Base-by-base conservation (phyloP, 805 yeast genomes). In the Wilhelminamyces savonicus region DNA sequence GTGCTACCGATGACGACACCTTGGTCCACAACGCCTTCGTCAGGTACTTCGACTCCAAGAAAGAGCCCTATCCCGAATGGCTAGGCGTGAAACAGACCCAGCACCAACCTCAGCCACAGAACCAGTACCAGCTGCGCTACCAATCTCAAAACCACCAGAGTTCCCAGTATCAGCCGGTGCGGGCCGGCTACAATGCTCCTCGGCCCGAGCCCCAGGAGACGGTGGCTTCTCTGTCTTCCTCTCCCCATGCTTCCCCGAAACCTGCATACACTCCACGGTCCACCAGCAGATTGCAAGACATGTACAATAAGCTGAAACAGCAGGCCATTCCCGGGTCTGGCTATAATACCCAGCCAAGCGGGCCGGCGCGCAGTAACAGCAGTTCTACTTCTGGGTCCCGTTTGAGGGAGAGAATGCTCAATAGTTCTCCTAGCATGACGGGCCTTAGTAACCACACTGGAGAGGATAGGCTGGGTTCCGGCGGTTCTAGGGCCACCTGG, bases 21-120 rank as follows among this genome's bases (percentile, higher is more conserved):
- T 48, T 64, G 31, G 55, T 64, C 37, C 69, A 64, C 48, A 54
- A 59, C 36, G 69, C 71, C 3, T 63, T 64, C 36, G 62, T 62
- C 23, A 54, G 53, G 29, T 59, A 56, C 40, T 64, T 47, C 31
- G 66, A 62, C 30, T 16, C 41, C 5, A 44, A 43, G 13, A 39
- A 45, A 21, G 46, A 50, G 28, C 52, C 58, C n/a, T 64, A 56
- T 31, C 71, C 71, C 15, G 69, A 62, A 17, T 64, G 71, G 71
- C 48, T 64, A 20, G 71, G 69, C 4, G 59, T 46, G 10, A 47
- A 39, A 19, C 17, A 16, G 23, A 9, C 21, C 18, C 23, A 14
- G 9, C 21, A 9, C 13, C 20, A 2, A 16, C 14, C 18, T 13
- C 14, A 9, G 14, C 18, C 14, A 7, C 23, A 14, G 3, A 6